Evolutionary conservation across 257 asterid genomes (phyloP).

Genomic region (Knoxia roxburghii): DNA sequence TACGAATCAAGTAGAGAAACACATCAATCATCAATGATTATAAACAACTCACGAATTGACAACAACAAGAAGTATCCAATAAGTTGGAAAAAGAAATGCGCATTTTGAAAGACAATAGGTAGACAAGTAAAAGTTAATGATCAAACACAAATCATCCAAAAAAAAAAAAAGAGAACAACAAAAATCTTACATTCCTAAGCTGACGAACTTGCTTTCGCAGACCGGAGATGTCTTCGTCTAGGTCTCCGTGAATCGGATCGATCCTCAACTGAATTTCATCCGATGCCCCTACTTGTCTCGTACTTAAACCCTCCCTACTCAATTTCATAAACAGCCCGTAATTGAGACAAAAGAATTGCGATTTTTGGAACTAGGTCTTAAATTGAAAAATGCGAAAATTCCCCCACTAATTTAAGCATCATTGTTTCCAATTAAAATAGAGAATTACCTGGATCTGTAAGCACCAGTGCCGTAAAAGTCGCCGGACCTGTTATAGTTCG

Average conservation of each 20-base stretch:
- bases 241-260: constrained; percentile 70
- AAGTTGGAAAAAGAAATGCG: too few species aligned
- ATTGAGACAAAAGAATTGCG: neutral
- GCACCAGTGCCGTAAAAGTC: constrained; percentile 46
- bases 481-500: constrained; percentile 26
- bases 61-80: neutral
- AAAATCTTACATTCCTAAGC: constrained; percentile 51
- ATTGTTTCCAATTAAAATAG: constrained; percentile 19
- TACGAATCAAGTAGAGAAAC: neutral
- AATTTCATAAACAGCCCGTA: neutral
- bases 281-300: constrained; percentile 58
- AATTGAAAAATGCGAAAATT: neutral
- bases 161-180: neutral
- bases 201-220: constrained; percentile 86
- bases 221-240: constrained; percentile 72
- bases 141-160: neutral
- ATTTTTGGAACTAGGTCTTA: neutral
- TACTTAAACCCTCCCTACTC: constrained; percentile 65
- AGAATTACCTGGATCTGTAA: constrained; percentile 59
- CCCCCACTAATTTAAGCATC: neutral
- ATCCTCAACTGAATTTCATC: constrained; percentile 83
- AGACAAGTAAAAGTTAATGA: neutral
- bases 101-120: too few species aligned
- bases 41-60: neutral
- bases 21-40: neutral